phyloP scores from a whole-genome alignment of 2,329 filamentous ascomycete genomes.

The Verticillium isaacii region DNA sequence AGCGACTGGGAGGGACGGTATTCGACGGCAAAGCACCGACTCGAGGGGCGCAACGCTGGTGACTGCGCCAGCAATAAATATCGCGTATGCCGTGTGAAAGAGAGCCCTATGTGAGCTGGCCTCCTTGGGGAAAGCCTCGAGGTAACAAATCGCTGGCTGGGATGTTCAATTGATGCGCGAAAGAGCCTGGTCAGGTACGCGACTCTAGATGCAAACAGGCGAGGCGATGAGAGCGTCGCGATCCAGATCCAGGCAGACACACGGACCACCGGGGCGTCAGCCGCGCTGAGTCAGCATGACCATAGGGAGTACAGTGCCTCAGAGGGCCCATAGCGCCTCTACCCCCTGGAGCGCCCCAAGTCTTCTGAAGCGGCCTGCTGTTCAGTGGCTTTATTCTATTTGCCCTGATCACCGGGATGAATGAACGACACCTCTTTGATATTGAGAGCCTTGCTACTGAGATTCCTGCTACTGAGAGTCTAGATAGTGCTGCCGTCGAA shows the following conservation, averaged over 20 bases:
- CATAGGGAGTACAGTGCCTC: background rate
- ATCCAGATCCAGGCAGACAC: background rate
- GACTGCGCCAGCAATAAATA: background rate
- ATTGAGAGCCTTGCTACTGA: too few species aligned
- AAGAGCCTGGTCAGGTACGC: background rate
- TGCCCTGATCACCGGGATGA: too few species aligned
- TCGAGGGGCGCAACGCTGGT: background rate
- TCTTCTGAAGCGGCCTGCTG: too few species aligned
- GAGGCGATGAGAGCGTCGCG: background rate
- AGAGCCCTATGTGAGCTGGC: background rate
- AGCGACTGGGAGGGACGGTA: background rate
- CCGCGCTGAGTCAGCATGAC: background rate
- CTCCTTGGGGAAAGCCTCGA: background rate
- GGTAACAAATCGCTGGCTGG: background rate
- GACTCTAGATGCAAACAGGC: background rate
- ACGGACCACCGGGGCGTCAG: background rate
- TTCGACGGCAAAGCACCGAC: background rate
- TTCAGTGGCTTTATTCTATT: too few species aligned
- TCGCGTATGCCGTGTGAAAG: background rate
- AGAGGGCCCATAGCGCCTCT: too few species aligned
- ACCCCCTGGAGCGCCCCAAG: too few species aligned
- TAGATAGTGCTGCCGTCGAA: too few species aligned
- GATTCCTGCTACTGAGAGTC: too few species aligned
- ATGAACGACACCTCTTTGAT: too few species aligned
- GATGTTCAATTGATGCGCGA: background rate